Evolutionary conservation across 139 green algal species (phyloP).

Genomic region (Choricystis sp.): DNA sequence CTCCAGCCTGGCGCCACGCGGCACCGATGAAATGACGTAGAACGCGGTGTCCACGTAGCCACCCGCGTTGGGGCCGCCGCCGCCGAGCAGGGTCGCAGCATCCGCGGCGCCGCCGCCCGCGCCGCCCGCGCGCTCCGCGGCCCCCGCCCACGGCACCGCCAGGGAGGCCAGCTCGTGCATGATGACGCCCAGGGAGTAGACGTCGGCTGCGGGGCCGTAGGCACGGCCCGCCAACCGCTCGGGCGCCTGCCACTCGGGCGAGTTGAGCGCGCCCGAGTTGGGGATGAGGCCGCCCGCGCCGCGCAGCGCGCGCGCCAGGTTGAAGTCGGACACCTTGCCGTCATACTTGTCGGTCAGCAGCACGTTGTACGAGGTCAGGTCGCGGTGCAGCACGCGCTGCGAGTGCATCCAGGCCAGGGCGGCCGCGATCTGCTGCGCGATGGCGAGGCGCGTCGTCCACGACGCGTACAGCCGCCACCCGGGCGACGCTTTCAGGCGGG

Average conservation of each 20-base stretch:
- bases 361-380: conserved; percentile 49
- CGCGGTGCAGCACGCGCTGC: conserved; percentile 6
- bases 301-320: conserved; percentile 18
- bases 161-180: conserved; percentile 17
- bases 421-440: conserved; percentile 20
- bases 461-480: conserved; percentile 3
- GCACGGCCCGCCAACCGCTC: conserved; percentile 27
- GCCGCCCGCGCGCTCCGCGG: not conserved
- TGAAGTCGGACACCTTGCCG: conserved; percentile 41
- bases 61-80: not conserved
- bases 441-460: conserved; percentile 13
- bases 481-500: conserved; percentile 1
- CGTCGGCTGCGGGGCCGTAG: conserved; percentile 24
- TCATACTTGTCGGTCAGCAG: conserved; percentile 27
- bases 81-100: not conserved
- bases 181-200: conserved; percentile 26
- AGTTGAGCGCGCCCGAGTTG: conserved; percentile 18
- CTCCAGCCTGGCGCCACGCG: conserved; percentile 8
- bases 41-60: conserved; percentile 5
- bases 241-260: conserved; percentile 15
- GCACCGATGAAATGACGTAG: conserved; percentile 9
- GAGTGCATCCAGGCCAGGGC: conserved; percentile 45
- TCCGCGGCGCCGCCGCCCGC: too few species aligned
- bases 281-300: conserved; percentile 6
- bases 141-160: not conserved